Base-by-base conservation (phyloP, 2,329 filamentous ascomycete species). In the Karstenula rhodostoma region DNA sequence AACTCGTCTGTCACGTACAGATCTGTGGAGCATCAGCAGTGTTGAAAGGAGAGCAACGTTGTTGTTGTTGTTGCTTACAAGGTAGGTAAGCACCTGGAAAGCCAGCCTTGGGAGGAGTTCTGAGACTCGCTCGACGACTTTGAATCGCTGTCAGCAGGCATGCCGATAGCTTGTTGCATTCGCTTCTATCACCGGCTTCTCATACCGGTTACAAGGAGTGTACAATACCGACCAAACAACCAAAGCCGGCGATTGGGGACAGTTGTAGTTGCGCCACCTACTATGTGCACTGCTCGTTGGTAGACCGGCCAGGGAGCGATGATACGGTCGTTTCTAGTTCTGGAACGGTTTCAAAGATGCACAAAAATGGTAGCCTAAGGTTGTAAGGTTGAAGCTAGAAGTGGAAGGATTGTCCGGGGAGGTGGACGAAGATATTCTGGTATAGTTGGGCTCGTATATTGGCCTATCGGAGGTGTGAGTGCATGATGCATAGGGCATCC, bases 1-100 rank as follows among this genome's bases (percentile, higher is more conserved):
- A 35, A 40, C 56, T 59, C 67, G 61, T 60, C 67, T 69, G 27
- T 63, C 71, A 75, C 75, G 71, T 73, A 74, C 71, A 70, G 70
- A 68, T 56, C 75, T 77, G 32, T 32, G 27, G 5, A 47, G 17
- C 13, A 15, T 54, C 15, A 54, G 51, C 37, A 54, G 37, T 4
- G 2, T 10, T 32, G n/a, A 8, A 7, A 25, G 42, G 10, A 10
- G 1, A 44, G 42, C 42, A 44, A 44, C 42, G 23, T 23, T 5
- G n/a, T 32, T 48, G 23, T 23, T 5, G n/a, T 32, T 48, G 46
- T 57, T 25, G 70, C 71, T 66, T 61, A 77, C 73, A 76, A 64
- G 62, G 67, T 62, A 48, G 71, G 61, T 47, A 75, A 44, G 15
- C 72, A 77, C 70, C 66, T 74, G 35, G 68, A 67, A 58, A 71